phyloP scores from a whole-genome alignment of 1,284 basidiomycete genomes.

The Cystobasidiaceae sp. region DNA sequence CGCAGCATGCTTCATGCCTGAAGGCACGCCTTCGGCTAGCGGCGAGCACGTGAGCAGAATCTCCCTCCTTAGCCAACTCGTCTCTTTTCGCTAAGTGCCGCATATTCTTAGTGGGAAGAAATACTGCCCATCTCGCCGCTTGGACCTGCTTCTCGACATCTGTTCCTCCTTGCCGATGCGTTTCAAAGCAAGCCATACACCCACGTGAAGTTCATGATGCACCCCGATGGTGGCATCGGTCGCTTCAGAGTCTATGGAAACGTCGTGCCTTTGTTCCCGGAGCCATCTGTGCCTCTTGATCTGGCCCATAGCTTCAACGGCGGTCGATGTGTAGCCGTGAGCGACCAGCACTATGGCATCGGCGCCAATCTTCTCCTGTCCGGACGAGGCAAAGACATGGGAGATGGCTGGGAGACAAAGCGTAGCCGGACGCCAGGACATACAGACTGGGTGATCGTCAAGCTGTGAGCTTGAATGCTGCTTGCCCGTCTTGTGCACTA shows the following conservation, averaged over 20 bases:
- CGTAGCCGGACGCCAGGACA: constrained; percentile 72
- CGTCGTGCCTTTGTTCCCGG: constrained; percentile 53
- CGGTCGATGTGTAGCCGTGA: constrained; percentile 63
- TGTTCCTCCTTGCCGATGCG: constrained; percentile 67
- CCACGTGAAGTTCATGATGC: constrained; percentile 88
- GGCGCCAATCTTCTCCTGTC: constrained; percentile 87
- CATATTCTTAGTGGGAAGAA: constrained; percentile 63
- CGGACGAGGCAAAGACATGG: constrained; percentile 76
- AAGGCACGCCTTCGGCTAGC: constrained; percentile 31
- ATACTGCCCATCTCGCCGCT: constrained; percentile 68
- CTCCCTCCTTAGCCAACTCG: neutral
- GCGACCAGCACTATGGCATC: constrained; percentile 89
- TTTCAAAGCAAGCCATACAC: constrained; percentile 54
- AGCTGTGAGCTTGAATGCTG: constrained; percentile 56
- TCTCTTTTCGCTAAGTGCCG: neutral
- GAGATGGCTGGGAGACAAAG: constrained; percentile 97
- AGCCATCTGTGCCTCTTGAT: constrained; percentile 56
- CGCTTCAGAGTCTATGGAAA: constrained; percentile 53
- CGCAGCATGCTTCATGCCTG: constrained; percentile 56
- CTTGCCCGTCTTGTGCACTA: neutral
- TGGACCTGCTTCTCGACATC: constrained; percentile 76
- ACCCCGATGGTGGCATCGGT: constrained; percentile 80
- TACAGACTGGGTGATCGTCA: constrained; percentile 85
- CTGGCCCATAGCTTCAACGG: constrained; percentile 86
- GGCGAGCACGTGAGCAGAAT: constrained; percentile 6